These are phyloP conservation scores for Chytriomyces sp. DNA, from an alignment of 192 early-diverging fungal species.

Conservation along the genomic window DNA sequence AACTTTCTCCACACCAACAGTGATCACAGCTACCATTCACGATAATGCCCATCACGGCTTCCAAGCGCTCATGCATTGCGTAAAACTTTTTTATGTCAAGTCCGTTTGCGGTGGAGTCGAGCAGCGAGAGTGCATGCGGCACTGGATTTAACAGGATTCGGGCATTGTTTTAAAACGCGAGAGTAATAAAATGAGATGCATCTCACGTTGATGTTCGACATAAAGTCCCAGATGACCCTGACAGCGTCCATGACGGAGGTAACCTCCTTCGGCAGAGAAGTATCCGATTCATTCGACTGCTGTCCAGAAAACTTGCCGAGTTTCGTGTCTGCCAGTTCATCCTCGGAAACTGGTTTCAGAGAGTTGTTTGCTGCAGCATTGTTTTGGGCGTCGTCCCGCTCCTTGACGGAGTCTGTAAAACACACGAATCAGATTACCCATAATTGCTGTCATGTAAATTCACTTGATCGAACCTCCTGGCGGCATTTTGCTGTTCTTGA, in stretches of 20 bases:
- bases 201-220: conserved; percentile 52
- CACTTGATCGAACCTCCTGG: conserved; percentile 91
- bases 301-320: too few relatives aligned
- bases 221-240: conserved; percentile 57
- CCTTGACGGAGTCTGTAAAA: neutral
- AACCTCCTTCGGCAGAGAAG: conserved; percentile 49
- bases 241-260: conserved; percentile 52
- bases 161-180: conserved; percentile 11
- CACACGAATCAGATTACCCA: conserved; percentile 91
- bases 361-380: too few relatives aligned
- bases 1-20: conserved; percentile 28
- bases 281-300: conserved; percentile 6
- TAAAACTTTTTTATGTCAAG: conserved; percentile 55
- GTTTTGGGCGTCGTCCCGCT: neutral
- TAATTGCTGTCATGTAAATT: conserved; percentile 96
- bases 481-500: conserved; percentile 92
- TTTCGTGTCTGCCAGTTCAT: too few relatives aligned
- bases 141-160: conserved; percentile 63
- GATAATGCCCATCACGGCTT: conserved; percentile 61
- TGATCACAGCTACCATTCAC: conserved; percentile 56
- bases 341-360: too few relatives aligned
- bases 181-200: neutral
- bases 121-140: conserved; percentile 56
- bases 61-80: conserved; percentile 48
- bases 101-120: conserved; percentile 60